Evolutionary conservation across 208 protist species (phyloP).

Genomic region (Acanthamoeba sp.): DNA sequence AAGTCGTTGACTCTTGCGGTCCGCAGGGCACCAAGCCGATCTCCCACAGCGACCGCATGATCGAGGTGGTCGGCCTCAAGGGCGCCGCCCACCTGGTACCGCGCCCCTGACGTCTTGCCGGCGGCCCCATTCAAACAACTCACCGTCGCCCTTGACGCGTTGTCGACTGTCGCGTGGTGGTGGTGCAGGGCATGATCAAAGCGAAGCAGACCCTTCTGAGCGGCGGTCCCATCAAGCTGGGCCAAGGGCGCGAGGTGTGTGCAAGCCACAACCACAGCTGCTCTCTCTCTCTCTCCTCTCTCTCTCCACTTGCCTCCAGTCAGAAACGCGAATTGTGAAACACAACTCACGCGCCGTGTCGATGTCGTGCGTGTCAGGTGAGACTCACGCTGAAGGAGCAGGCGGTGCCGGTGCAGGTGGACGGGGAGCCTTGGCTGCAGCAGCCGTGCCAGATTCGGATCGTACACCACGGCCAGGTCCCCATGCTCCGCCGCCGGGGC

Average conservation of each 20-base stretch:
- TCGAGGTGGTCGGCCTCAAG: conserved; percentile 78
- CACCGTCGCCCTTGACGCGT: background rate
- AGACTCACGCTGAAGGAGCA: background rate
- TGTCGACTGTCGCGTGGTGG: background rate
- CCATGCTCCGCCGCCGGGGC: conserved; percentile 9
- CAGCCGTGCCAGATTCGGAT: conserved; percentile 41
- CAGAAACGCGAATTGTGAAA: background rate
- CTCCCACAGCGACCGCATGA: conserved; percentile 70
- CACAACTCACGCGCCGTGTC: no score
- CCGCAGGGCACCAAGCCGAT: background rate
- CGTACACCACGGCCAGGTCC: conserved; percentile 35
- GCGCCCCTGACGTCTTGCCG: no score
- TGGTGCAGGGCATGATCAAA: conserved; percentile 29
- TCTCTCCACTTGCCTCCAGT: background rate
- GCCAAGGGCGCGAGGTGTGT: background rate
- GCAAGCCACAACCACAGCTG: background rate
- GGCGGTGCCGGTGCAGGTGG: conserved; percentile 79
- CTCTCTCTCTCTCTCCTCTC: no score
- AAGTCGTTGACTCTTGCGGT: no score
- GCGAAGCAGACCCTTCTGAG: conserved; percentile 8
- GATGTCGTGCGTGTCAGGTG: background rate
- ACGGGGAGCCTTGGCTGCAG: conserved; percentile 86
- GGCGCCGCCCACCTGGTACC: conserved; percentile 71
- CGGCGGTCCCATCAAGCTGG: conserved; percentile 63
- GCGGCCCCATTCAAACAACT: no score